Evolutionary conservation across 2,329 filamentous ascomycete species (phyloP), one percentile per base, ranked within the genome.

Genomic region (Curvularia lunata): DNA sequence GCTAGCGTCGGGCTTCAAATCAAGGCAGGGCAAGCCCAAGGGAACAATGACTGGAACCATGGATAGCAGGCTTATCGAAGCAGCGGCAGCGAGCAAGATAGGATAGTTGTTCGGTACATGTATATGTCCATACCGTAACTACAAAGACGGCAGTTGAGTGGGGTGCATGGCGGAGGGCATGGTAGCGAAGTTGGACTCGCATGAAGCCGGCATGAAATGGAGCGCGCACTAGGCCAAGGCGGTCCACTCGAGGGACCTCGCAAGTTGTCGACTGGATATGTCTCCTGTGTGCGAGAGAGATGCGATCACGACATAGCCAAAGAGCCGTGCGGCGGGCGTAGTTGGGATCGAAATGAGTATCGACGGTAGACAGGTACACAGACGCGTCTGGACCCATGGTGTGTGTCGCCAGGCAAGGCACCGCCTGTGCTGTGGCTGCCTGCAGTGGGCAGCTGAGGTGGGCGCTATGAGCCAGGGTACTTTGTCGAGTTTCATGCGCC

Each of bases 401-500:
- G 34, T 16, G 34, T 37, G 34, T 16, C 13, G 32, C 32, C 32
- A 34, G 38, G 38, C 12, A 41, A 43, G 50, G 45, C 41, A 38
- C 41, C 27, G 42, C 37, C 30, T n/a, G 25, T 46, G 43, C 46
- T 55, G 55, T 56, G 58, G 55, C 52, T 55, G 54, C 25, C 52
- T 55, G 54, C 19, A 49, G 52, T 54, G 54, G 54, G 52, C 45
- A 58, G 56, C 56, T 56, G 56, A 55, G 42, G n/a, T 52, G 49
- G 38, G 56, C 49, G 52, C 40, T 50, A 34, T 49, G 55, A 23
- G 40, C 55, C 55, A 54, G 55, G 58, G 48, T 37, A 42, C 9
- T 50, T 58, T 59, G 58, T 59, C 62, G 59, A 60, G 65, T 66
- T 65, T 66, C 62, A 65, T 55, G 46, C 54, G 55, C 51, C 45